A percentile compares a stretch with the other conserved stretches of the same genome.
These are phyloP conservation scores for Hemisphaericaspora subhashii DNA, from an alignment of 1,139 yeast genomes.

Conservation along the genomic window DNA sequence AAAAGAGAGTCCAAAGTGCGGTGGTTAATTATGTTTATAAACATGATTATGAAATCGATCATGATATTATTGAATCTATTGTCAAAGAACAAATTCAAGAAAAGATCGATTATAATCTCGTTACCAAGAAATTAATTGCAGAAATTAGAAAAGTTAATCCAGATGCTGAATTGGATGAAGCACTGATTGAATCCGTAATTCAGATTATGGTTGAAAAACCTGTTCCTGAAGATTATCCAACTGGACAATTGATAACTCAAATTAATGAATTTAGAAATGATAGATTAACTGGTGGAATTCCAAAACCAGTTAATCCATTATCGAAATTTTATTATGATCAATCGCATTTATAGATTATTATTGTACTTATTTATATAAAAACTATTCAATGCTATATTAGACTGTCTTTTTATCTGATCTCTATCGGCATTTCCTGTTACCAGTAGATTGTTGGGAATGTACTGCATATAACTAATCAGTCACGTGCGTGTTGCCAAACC, in stretches of 20 bases:
- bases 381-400: no score
- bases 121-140: constrained; percentile 15
- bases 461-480: no score
- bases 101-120: constrained; percentile 16
- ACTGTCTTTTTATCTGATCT: no score
- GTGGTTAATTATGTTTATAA: constrained; percentile 28
- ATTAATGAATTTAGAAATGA: constrained; percentile 26
- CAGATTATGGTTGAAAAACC: constrained; percentile 18
- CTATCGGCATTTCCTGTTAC: no score
- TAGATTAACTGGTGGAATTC: constrained; percentile 28
- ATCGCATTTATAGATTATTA: constrained; percentile 31
- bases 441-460: no score
- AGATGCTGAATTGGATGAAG: constrained; percentile 2
- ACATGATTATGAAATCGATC: constrained; percentile 23
- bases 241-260: constrained; percentile 22
- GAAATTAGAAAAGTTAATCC: constrained; percentile 10
- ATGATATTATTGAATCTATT: constrained; percentile 28
- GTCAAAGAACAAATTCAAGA: constrained; percentile 22
- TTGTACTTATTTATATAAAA: no score
- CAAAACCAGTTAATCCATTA: constrained; percentile 34
- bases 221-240: constrained; percentile 30
- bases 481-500: no score
- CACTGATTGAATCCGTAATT: constrained; percentile 16
- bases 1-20: constrained; percentile 28
- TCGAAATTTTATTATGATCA: constrained; percentile 32